Percentiles rank a stretch among this genome's conserved stretches.
These are phyloP conservation scores for Pythium apleroticum DNA, from an alignment of 352 stramenopile species.

Conservation along the genomic window DNA sequence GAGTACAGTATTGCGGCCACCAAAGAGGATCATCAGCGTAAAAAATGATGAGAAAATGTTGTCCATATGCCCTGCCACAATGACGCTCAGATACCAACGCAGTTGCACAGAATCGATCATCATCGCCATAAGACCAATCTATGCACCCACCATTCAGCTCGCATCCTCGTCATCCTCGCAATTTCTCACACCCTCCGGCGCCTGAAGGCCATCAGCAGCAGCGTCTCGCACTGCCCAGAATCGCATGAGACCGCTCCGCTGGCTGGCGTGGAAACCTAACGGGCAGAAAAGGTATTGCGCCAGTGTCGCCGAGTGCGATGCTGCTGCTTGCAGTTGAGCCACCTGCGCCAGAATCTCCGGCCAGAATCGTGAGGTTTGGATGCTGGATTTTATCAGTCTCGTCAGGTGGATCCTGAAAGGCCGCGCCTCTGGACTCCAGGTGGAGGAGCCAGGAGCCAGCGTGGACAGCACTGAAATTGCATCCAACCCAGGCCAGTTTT, in stretches of 20 bases:
- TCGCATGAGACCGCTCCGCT: not conserved
- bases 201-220: not conserved
- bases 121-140: not conserved
- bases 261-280: not conserved
- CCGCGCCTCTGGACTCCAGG: conserved; percentile 2
- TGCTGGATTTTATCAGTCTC: conserved; percentile 10
- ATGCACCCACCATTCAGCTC: not conserved
- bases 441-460: conserved; percentile 20
- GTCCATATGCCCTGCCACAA: not conserved
- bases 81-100: not conserved
- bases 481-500: conserved; percentile 18
- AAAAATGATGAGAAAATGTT: not conserved
- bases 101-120: not conserved
- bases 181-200: not conserved
- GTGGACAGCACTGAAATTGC: conserved; percentile 12
- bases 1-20: not conserved
- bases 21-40: not conserved
- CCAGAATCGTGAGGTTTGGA: not conserved
- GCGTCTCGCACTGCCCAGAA: not conserved
- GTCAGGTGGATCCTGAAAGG: conserved; percentile 28
- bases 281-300: not conserved
- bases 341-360: not conserved
- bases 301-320: not conserved
- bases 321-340: not conserved
- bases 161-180: not conserved